Conservation (phyloP, 495 filamentous ascomycete species). For the Neurospora sp. region DNA sequence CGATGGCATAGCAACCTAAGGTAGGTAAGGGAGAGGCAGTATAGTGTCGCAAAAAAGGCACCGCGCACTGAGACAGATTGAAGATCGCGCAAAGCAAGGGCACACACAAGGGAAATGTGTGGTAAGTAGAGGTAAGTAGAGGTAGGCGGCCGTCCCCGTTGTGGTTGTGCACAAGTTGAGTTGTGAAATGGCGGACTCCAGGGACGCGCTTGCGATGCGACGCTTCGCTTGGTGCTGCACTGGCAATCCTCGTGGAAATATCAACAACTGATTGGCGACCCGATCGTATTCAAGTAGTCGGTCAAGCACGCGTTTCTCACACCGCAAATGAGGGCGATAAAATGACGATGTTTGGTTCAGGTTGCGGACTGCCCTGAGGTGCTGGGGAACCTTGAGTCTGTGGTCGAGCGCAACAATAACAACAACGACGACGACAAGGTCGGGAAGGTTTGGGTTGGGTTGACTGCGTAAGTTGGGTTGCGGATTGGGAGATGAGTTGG, state of each 20-base stretch:
- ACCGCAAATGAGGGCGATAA: neutral
- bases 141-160: neutral
- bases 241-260: neutral
- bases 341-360: neutral
- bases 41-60: neutral
- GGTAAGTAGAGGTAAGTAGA: neutral
- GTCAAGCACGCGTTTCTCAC: neutral
- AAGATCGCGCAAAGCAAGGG: neutral
- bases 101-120: neutral
- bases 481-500: neutral
- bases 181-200: neutral
- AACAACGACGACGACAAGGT: neutral
- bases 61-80: neutral
- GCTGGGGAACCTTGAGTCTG: neutral
- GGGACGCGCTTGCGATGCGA: neutral
- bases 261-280: neutral
- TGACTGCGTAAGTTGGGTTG: neutral
- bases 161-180: neutral
- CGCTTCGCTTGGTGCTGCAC: neutral
- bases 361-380: neutral
- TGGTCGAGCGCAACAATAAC: neutral
- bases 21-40: neutral
- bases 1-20: constrained; percentile 3
- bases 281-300: neutral
- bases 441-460: neutral